phyloP scores from a whole-genome alignment of 192 early-diverging fungal species.

The Coemansia guatemalensis region DNA sequence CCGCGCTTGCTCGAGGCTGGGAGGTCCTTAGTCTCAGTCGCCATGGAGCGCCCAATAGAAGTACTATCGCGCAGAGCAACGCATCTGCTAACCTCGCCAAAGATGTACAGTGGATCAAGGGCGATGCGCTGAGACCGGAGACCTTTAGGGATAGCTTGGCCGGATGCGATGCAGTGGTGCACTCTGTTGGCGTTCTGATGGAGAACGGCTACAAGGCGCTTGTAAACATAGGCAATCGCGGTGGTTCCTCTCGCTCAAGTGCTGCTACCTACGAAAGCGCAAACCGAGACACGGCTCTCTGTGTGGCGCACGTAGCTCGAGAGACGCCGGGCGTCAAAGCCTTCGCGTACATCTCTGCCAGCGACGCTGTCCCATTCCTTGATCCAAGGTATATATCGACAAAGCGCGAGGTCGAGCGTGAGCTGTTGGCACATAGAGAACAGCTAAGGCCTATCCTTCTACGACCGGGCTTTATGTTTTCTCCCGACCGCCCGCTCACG shows the following conservation, averaged over 20 bases:
- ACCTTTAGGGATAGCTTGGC: slow-evolving; percentile 56
- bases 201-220: slow-evolving; percentile 67
- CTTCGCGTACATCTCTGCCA: slow-evolving; percentile 71
- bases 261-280: slow-evolving; percentile 60
- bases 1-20: slow-evolving; percentile 49
- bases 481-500: slow-evolving; percentile 56
- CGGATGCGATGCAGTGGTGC: slow-evolving; percentile 65
- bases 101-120: slow-evolving; percentile 56
- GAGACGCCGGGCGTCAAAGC: slow-evolving; percentile 50
- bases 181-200: slow-evolving; percentile 70
- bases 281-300: slow-evolving; percentile 71
- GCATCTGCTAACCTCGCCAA: background rate
- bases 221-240: slow-evolving; percentile 39
- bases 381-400: slow-evolving; percentile 67
- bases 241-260: slow-evolving; percentile 12
- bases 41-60: slow-evolving; percentile 42
- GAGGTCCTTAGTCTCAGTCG: slow-evolving; percentile 56
- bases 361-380: slow-evolving; percentile 62
- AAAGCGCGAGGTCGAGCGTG: slow-evolving; percentile 69
- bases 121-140: slow-evolving; percentile 63
- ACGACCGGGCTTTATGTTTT: slow-evolving; percentile 67
- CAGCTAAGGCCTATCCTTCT: slow-evolving; percentile 57
- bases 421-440: slow-evolving; percentile 49
- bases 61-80: background rate
- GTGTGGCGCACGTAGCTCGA: slow-evolving; percentile 57